Conservation (phyloP, 176 grass and related monocot species). For the Avena eriantha region DNA sequence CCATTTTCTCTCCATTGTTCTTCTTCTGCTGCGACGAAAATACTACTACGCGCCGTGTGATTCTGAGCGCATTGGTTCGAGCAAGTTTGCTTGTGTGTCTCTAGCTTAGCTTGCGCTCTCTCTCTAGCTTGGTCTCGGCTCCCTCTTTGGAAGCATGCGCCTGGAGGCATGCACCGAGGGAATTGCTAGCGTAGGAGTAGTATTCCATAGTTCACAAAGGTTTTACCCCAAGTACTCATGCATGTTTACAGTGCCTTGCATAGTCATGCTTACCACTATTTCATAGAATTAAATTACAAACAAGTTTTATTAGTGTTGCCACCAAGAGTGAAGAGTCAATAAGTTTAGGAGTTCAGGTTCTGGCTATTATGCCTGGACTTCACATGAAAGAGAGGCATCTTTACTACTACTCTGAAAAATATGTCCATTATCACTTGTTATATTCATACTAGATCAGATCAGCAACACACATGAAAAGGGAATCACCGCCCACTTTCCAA, state of each 20-base stretch:
- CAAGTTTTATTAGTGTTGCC: not conserved
- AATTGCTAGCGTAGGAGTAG: not conserved
- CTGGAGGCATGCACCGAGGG: constrained; percentile 39
- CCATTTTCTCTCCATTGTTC: not conserved
- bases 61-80: not conserved
- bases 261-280: not conserved
- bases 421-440: not conserved
- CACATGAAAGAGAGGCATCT: not conserved
- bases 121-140: constrained; percentile 5
- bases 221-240: not conserved
- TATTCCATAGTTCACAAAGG: not conserved
- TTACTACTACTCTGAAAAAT: not conserved
- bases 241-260: not conserved
- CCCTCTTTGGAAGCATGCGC: constrained; percentile 31
- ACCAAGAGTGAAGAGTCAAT: not conserved
- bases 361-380: constrained; percentile 4
- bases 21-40: not conserved
- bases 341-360: not conserved
- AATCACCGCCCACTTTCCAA: constrained; percentile 40
- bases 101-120: not conserved
- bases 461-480: constrained; percentile 44
- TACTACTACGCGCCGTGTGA: too few species aligned
- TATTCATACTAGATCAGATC: constrained; percentile 31
- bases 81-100: not conserved
- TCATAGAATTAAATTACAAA: not conserved